Base-by-base conservation (phyloP, 805 yeast genomes). In the Isabelozyma gotoi region DNA sequence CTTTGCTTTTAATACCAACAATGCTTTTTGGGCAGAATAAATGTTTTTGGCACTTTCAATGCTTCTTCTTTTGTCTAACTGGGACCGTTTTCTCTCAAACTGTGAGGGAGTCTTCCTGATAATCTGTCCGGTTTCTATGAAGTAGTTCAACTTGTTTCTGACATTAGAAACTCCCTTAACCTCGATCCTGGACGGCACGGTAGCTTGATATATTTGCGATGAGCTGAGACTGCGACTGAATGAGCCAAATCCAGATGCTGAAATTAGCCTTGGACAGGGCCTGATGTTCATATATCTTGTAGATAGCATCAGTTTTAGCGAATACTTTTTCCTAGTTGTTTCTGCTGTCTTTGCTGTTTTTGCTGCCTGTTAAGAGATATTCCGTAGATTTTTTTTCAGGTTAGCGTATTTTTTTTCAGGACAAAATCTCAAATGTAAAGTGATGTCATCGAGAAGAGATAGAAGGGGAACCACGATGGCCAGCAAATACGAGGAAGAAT, bases 71-170 rank as follows among this genome's bases (percentile, higher is more conserved):
- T 21, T 10, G 14, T 27, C 14, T 33, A 27, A 24, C 36, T 35
- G 14, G 39, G 27, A 19, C 19, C 36, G n/a, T n/a, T 48, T 49
- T 29, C 43, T 39, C 14, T 51, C 41, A n/a, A 29, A 19, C 33
- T 61, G 59, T 8, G 21, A 29, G 5, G 53, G 57, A 6, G 60
- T 51, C 14, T 43, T 37, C 14, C 43, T 50, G 29, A 51, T 37
- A 27, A 63, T 48, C 40, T 60, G 58, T 5, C 70, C 68, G 0
- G 67, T 59, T 31, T 63, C 57, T 10, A 58, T 36, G 38, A 60
- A 63, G 46, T 60, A 50, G n/a, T 55, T 48, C 19, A 67, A 56
- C 36, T 64, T 60, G 15, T 53, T 36, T 38, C 44, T 50, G 15
- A 55, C 42, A 38, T 51, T 45, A 29, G 56, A 47, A 7, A 19